These are phyloP conservation scores for Leishmania amazonensis DNA, from an alignment of 208 protist genomes.

Conservation along the genomic window DNA sequence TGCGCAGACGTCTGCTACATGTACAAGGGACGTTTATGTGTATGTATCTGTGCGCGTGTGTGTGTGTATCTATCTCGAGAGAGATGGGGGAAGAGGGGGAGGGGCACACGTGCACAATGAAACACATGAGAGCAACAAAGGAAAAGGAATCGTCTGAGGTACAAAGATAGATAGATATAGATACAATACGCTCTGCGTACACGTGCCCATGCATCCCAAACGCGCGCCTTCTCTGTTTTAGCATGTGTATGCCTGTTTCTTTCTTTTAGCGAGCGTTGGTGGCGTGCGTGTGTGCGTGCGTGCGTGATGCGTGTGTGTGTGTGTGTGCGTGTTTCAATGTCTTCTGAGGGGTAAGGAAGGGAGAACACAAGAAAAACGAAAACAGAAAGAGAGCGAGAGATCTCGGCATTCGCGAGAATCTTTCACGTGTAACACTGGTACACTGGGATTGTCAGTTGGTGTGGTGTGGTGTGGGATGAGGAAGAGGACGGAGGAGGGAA, in stretches of 20 bases:
- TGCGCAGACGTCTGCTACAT: not conserved
- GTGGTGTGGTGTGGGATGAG: too few relatives aligned
- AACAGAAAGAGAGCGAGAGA: not conserved
- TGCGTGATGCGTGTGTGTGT: too few relatives aligned
- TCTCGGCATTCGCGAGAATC: not conserved
- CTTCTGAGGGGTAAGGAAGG: not conserved
- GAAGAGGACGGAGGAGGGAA: too few relatives aligned
- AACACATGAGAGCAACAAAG: not conserved
- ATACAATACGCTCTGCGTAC: not conserved
- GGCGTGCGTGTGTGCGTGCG: too few relatives aligned
- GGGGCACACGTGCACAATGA: not conserved
- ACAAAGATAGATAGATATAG: constrained; percentile 11
- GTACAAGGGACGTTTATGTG: not conserved
- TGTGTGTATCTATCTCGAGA: not conserved
- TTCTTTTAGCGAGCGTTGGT: not conserved
- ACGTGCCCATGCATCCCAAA: not conserved
- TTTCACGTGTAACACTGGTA: not conserved
- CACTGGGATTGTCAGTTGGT: not conserved
- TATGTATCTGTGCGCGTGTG: not conserved
- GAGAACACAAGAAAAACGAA: not conserved
- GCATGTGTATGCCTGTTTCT: not conserved
- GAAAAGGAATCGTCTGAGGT: not conserved
- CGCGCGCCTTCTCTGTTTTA: not conserved
- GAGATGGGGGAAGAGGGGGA: not conserved
- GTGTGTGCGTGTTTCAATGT: not conserved